phyloP scores from a whole-genome alignment of 1,139 yeast species.

The Geotrichum cucujoidarum region DNA sequence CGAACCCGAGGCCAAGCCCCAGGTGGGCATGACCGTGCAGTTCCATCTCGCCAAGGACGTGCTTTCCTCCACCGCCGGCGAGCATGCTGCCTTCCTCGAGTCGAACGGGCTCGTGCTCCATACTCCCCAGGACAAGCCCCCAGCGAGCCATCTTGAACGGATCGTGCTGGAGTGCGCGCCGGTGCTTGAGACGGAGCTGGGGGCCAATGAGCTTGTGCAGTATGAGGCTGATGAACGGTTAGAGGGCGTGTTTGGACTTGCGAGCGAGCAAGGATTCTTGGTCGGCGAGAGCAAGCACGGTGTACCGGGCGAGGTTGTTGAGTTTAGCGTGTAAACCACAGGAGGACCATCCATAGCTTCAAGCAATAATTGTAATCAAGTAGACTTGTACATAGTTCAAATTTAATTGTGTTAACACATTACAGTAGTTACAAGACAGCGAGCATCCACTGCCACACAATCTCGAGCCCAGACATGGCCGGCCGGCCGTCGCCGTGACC shows the following conservation, averaged over 20 bases:
- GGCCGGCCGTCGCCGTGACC: too few species aligned
- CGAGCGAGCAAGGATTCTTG: constrained; percentile 36
- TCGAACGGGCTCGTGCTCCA: constrained; percentile 1
- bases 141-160: not conserved
- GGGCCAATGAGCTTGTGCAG: constrained; percentile 16
- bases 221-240: constrained; percentile 22
- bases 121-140: not conserved
- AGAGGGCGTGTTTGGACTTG: constrained; percentile 31
- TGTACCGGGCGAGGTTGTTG: constrained; percentile 32
- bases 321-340: not conserved
- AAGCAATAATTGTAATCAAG: not conserved
- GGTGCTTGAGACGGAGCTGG: constrained; percentile 22
- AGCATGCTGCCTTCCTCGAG: constrained; percentile 1
- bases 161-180: constrained; percentile 28
- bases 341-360: not conserved
- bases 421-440: too few species aligned
- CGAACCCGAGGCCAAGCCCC: constrained; percentile 50
- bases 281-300: constrained; percentile 33
- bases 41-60: constrained; percentile 38
- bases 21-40: constrained; percentile 45
- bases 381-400: too few species aligned
- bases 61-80: not conserved
- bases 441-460: too few species aligned
- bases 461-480: too few species aligned
- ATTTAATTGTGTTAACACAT: too few species aligned